A percentile compares a stretch with the other conserved stretches of the same genome.
Conservation (phyloP, 2,329 filamentous ascomycete genomes). For the Polytolypa hystricis region DNA sequence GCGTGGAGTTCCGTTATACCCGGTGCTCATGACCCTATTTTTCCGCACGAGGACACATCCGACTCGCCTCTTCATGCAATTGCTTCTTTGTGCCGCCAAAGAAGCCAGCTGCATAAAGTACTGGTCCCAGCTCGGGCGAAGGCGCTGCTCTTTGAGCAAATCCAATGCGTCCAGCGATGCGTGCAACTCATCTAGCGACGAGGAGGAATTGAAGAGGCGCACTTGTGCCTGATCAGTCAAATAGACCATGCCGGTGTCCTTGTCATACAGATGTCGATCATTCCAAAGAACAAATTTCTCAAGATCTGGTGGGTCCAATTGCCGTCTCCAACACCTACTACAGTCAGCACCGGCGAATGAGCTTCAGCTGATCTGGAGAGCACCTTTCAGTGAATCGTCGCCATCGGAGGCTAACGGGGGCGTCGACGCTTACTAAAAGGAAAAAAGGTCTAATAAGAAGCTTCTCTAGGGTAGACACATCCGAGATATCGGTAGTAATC, state of each 20-base stretch:
- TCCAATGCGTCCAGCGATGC: constrained; percentile 62
- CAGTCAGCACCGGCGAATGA: constrained; percentile 14
- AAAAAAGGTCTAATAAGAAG: constrained; percentile 80
- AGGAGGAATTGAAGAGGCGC: constrained; percentile 74
- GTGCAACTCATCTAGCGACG: constrained; percentile 60
- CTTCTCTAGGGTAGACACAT: constrained; percentile 60
- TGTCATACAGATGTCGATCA: constrained; percentile 65
- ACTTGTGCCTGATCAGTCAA: constrained; percentile 74
- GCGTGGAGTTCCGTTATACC: constrained; percentile 95
- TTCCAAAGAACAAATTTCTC: constrained; percentile 51
- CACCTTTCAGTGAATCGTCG: constrained; percentile 56
- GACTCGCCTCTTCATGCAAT: constrained; percentile 97
- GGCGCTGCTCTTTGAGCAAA: constrained; percentile 63
- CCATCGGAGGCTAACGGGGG: constrained; percentile 76
- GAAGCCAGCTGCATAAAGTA: constrained; percentile 98
- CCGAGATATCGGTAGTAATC: constrained; percentile 75
- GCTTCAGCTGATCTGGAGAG: constrained; percentile 17
- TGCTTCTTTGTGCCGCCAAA: constrained; percentile 77
- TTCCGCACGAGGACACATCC: constrained; percentile 85
- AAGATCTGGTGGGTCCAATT: constrained; percentile 42
- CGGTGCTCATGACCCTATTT: constrained; percentile 80
- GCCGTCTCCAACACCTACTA: constrained; percentile 37
- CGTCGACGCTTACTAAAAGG: constrained; percentile 82
- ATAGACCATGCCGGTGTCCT: constrained; percentile 54
- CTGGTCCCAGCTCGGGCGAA: constrained; percentile 86